A percentile compares a stretch with the other conserved stretches of the same genome.
These are phyloP conservation scores for Lasiodiplodia hormozganensis DNA, from an alignment of 2,329 filamentous ascomycete species.

Conservation along the genomic window DNA sequence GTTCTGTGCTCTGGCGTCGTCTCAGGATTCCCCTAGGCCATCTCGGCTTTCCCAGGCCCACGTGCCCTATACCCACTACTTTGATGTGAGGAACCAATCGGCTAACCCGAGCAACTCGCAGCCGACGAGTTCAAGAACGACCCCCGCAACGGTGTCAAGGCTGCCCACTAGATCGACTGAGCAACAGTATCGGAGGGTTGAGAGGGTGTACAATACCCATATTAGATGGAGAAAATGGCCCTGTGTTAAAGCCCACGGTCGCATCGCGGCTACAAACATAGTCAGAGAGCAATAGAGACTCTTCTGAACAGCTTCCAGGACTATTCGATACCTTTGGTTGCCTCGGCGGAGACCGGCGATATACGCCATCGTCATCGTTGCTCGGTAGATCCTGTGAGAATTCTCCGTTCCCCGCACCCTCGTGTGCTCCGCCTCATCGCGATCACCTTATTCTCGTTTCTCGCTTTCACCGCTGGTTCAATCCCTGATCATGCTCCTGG, in stretches of 20 bases:
- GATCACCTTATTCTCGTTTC: constrained; percentile 7
- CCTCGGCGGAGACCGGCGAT: not conserved
- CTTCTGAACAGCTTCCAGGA: constrained; percentile 1
- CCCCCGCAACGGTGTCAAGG: constrained; percentile 75
- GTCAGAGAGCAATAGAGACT: constrained; percentile 20
- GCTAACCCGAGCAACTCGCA: constrained; percentile 48
- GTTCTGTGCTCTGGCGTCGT: not conserved
- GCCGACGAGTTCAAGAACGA: constrained; percentile 97
- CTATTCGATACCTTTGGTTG: not conserved
- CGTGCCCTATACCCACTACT: not conserved
- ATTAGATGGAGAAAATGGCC: constrained; percentile 15
- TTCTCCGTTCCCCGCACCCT: not conserved
- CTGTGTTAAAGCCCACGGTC: not conserved
- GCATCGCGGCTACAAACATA: constrained; percentile 24
- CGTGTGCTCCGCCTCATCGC: not conserved
- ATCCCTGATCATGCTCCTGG: not conserved
- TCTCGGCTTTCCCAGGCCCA: constrained; percentile 2
- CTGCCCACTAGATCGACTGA: constrained; percentile 28
- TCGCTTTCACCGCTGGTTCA: constrained; percentile 9
- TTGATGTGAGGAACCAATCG: not conserved
- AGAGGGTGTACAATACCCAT: constrained; percentile 20
- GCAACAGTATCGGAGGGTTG: not conserved
- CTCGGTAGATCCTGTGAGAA: not conserved
- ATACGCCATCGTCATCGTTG: not conserved
- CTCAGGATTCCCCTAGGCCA: constrained; percentile 15